phyloP scores from a whole-genome alignment of 208 protist genomes.

The Trypanosoma theileri region DNA sequence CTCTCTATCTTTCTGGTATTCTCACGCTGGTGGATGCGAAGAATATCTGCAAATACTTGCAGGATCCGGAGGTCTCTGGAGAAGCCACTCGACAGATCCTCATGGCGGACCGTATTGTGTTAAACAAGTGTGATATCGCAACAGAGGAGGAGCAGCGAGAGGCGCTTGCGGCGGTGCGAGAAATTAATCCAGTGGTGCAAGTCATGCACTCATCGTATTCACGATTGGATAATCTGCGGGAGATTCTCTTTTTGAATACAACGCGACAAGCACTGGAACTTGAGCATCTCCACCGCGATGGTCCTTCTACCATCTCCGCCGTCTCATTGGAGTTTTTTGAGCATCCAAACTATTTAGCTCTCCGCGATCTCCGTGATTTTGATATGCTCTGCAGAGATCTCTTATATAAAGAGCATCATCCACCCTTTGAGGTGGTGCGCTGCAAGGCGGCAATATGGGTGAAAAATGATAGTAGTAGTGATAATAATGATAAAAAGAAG shows the following conservation, averaged over 20 bases:
- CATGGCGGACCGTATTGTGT: constrained; percentile 91
- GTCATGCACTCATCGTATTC: constrained; percentile 57
- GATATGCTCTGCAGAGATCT: constrained; percentile 76
- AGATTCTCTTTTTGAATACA: constrained; percentile 84
- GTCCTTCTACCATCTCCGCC: constrained; percentile 58
- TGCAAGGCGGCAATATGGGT: constrained; percentile 90
- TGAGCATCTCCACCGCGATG: constrained; percentile 60
- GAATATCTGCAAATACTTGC: constrained; percentile 81
- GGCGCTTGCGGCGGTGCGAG: constrained; percentile 40
- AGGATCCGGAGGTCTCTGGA: constrained; percentile 54
- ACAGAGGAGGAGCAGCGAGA: constrained; percentile 48
- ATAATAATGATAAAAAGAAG: no score
- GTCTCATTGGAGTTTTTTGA: constrained; percentile 77
- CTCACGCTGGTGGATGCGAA: constrained; percentile 88
- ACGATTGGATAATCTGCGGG: constrained; percentile 53
- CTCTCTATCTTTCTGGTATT: constrained; percentile 86
- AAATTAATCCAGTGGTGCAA: constrained; percentile 73
- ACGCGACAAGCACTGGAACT: constrained; percentile 45
- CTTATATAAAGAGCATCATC: constrained; percentile 66
- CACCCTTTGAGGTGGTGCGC: constrained; percentile 80
- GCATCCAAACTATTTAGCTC: constrained; percentile 38
- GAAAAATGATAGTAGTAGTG: constrained; percentile 36
- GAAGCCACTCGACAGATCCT: constrained; percentile 91
- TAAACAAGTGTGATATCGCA: constrained; percentile 95
- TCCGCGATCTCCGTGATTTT: constrained; percentile 46